Base-by-base conservation (phyloP, 2,329 filamentous ascomycete genomes). In the Venturia aucupariae region DNA sequence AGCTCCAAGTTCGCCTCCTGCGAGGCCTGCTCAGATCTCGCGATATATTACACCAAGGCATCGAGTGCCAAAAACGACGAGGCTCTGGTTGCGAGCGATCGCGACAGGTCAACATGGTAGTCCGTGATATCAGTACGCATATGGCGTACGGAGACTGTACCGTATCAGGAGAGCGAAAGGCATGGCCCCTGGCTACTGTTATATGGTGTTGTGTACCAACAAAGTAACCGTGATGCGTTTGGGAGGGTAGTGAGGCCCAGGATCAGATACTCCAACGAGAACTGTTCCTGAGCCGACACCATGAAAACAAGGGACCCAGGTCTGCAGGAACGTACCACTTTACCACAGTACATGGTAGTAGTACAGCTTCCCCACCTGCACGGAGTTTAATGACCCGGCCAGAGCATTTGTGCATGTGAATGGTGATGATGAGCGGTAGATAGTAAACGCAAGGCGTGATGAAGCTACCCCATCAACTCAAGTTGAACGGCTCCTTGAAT, bases 301-400 rank as follows among this genome's bases (percentile, higher is more conserved):
- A 17, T 17, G 17, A 22, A 17, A 54, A 35, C 17, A 22, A 55
- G 48, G 24, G 27, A 24, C 24, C 3, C 24, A 32, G n/a, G 24
- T 51, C 46, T 51, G 46, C 46, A 51, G 19, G 46, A 30, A 55
- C n/a, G n/a, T n/a, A n/a, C n/a, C n/a, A n/a, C n/a, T n/a, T n/a
- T n/a, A n/a, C n/a, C n/a, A n/a, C n/a, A n/a, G n/a, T n/a, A n/a
- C n/a, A n/a, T n/a, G n/a, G n/a, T n/a, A n/a, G n/a, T n/a, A n/a
- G n/a, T n/a, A n/a, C 27, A 55, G 13, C 24, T 17, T 55, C 48
- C 27, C 48, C 48, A 11, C n/a, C n/a, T n/a, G n/a, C n/a, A n/a
- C n/a, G n/a, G n/a, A n/a, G n/a, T n/a, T n/a, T n/a, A n/a, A n/a
- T n/a, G n/a, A n/a, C n/a, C n/a, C n/a, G n/a, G n/a, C n/a, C n/a